A percentile compares a stretch with the other conserved stretches of the same genome.
Evolutionary conservation across 495 filamentous ascomycete species (phyloP).

Genomic region (Tuber brumale): DNA sequence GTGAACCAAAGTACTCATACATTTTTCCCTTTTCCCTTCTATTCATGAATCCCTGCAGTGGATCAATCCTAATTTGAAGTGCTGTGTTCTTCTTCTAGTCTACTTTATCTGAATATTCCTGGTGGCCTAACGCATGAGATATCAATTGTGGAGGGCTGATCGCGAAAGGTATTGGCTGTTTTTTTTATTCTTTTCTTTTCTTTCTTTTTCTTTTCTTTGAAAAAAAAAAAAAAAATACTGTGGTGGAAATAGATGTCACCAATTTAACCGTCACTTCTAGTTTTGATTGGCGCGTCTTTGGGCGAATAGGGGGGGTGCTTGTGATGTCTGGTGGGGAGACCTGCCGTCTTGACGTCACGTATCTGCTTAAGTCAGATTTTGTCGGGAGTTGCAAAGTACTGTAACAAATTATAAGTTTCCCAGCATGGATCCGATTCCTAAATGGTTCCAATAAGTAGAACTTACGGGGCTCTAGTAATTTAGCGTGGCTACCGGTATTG

Average conservation of each 20-base stretch:
- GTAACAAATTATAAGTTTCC: not conserved
- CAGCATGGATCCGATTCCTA: not conserved
- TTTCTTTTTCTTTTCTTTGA: not conserved
- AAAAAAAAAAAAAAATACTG: not conserved
- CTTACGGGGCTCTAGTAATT: not conserved
- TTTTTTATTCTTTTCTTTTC: not conserved
- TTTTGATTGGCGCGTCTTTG: not conserved
- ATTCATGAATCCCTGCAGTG: not conserved
- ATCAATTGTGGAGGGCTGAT: not conserved
- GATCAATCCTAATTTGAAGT: not conserved
- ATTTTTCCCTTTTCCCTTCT: not conserved
- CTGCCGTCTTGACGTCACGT: not conserved
- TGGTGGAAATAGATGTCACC: too few relatives aligned
- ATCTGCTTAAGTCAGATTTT: not conserved
- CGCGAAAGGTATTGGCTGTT: not conserved
- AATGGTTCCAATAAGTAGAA: not conserved
- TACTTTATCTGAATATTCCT: not conserved
- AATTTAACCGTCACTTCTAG: not conserved
- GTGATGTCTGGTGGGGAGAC: not conserved
- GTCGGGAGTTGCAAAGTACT: not conserved
- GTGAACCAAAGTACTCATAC: not conserved
- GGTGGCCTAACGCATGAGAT: not conserved
- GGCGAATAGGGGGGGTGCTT: not conserved
- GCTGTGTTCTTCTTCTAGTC: not conserved
- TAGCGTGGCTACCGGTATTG: not conserved